Evolutionary conservation across 2,329 filamentous ascomycete genomes (phyloP), one percentile per base, ranked within the genome.

Genomic region (Alternaria arborescens): DNA sequence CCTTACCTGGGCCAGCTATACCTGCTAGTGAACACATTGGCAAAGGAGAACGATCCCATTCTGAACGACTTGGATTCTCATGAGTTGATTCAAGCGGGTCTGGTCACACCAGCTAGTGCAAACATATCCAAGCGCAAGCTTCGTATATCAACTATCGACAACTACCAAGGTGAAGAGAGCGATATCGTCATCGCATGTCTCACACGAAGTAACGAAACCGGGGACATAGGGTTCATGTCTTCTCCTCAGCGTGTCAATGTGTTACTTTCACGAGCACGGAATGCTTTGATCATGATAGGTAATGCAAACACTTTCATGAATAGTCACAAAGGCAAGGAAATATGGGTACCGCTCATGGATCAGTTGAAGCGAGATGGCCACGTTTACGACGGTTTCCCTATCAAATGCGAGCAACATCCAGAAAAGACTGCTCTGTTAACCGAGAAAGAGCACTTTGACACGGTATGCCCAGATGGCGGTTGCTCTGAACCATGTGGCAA

Each of bases 161-260:
- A 93, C 62, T 94, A 91, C 58, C 91, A 93, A 72, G 90, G 91
- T 1, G 91, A 93, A 69, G 91, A 94, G 65, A 88, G 86, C 38
- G 87, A 93, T 1, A 89, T 94, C 16, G 88, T 93, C 0, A 84
- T 94, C 8, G 86, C 81, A 0, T 90, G 88, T 0, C 74, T 93
- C 11, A 91, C 89, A 0, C 80, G 91, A 5, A 90, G 89, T 72
- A 93, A 93, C 63, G 58, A 69, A 0, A 70, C 71, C 0, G 84
- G 86, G 0, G 87, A 92, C 1, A 91, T 93, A 30, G 91, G 91
- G 0, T 93, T 93, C 72, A 87, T 93, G 82, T 71, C 80, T 0
- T 82, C 88, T 0, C 86, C 86, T 0, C 86, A 93, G 65, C 82
- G 91, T 1, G 73, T 93, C 0, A 92, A 92, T 18, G 91, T 93